These are phyloP conservation scores for Wickerhamiella azyma DNA, from an alignment of 805 yeast species.

Conservation along the genomic window DNA sequence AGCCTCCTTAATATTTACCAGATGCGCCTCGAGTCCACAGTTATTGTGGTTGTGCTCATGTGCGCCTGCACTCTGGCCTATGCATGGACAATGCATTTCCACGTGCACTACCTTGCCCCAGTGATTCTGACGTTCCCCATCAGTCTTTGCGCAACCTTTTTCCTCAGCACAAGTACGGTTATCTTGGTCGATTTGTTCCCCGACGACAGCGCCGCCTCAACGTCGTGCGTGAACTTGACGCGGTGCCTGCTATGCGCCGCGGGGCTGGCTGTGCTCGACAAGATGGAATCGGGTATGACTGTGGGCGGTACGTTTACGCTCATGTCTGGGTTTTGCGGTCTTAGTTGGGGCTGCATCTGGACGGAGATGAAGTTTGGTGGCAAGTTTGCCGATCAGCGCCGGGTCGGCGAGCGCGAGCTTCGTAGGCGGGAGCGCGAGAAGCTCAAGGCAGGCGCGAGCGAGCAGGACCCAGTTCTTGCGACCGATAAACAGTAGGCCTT, in stretches of 20 bases:
- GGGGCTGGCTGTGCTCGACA: constrained; percentile 50
- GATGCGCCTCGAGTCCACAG: constrained; percentile 39
- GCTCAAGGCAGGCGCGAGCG: no score
- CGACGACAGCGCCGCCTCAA: constrained; percentile 52
- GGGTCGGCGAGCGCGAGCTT: background rate
- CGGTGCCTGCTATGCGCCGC: constrained; percentile 65
- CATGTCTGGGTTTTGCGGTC: constrained; percentile 34
- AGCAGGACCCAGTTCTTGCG: no score
- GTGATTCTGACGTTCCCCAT: constrained; percentile 44
- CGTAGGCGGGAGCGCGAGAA: no score
- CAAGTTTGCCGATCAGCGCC: background rate
- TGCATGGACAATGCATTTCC: constrained; percentile 58
- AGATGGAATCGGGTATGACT: constrained; percentile 43
- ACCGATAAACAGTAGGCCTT: no score
- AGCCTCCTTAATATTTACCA: constrained; percentile 31
- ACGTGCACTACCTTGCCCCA: constrained; percentile 39
- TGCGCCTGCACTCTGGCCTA: constrained; percentile 35
- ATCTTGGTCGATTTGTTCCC: constrained; percentile 70
- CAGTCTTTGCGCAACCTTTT: constrained; percentile 45
- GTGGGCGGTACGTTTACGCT: constrained; percentile 69
- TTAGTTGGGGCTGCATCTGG: constrained; percentile 13
- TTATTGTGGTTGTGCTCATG: constrained; percentile 32
- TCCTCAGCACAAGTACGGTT: constrained; percentile 46
- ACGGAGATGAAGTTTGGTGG: constrained; percentile 3
- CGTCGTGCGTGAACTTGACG: constrained; percentile 56